phyloP scores from a whole-genome alignment of 2,329 filamentous ascomycete genomes.

The Cadophora sp. region DNA sequence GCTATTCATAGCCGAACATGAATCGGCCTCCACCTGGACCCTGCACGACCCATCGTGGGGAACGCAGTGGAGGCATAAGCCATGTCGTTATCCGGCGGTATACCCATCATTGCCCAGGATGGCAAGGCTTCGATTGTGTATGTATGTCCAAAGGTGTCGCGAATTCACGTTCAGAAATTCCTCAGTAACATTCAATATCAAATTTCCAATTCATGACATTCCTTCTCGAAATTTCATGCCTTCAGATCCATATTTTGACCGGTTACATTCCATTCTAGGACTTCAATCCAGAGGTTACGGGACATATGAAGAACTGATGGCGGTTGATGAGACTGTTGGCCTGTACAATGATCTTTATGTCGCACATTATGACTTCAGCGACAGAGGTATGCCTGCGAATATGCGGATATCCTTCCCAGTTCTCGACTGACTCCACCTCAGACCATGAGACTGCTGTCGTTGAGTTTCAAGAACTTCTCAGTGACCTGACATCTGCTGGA shows the following conservation, averaged over 20 bases:
- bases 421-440: neutral
- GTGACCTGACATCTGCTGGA: neutral
- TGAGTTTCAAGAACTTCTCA: neutral
- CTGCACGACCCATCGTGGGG: neutral
- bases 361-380: neutral
- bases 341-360: neutral
- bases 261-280: neutral
- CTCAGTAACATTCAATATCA: neutral
- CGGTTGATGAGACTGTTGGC: neutral
- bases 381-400: neutral
- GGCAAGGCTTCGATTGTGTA: neutral
- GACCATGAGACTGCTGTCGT: neutral
- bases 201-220: neutral
- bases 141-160: no score
- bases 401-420: neutral
- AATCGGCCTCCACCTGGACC: neutral
- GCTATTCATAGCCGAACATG: neutral
- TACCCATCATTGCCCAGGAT: conserved; percentile 1
- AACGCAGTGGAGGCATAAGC: neutral
- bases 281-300: neutral
- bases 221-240: neutral
- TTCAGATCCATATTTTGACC: neutral
- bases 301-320: conserved; percentile 2
- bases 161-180: neutral
- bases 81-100: neutral